Evolutionary conservation across 23 red algal species (phyloP).

Genomic region (Gracilariopsis chorda): DNA sequence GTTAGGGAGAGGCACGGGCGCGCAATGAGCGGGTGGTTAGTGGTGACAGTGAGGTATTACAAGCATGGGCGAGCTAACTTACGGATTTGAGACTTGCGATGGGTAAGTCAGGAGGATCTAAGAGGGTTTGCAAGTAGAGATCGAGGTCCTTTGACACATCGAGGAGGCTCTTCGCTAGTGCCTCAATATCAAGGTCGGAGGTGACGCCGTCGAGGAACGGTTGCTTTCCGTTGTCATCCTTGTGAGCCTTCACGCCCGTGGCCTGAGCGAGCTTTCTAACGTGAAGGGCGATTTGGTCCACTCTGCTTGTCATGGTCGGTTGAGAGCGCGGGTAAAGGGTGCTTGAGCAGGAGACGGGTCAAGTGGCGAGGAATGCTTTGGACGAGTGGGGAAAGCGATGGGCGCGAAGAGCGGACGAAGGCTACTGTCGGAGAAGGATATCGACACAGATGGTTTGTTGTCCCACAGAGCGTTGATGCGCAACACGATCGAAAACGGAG

Average conservation of each 20-base stretch:
- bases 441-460: too few species aligned
- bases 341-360: too few species aligned
- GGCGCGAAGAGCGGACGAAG: too few species aligned
- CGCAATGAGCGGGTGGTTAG: neutral
- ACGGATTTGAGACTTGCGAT: conserved; percentile 42
- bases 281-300: conserved; percentile 54
- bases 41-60: neutral
- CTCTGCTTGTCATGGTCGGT: conserved; percentile 25
- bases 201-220: conserved; percentile 26
- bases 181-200: conserved; percentile 66
- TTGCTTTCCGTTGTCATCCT: conserved; percentile 7
- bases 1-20: neutral
- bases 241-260: conserved; percentile 19
- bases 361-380: too few species aligned
- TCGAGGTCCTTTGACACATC: conserved; percentile 66
- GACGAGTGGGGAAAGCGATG: too few species aligned
- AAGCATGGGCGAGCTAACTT: neutral
- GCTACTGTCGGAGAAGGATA: too few species aligned
- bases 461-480: too few species aligned
- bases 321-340: too few species aligned
- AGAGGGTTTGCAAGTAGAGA: conserved; percentile 27
- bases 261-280: conserved; percentile 55
- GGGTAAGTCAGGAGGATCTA: conserved; percentile 31
- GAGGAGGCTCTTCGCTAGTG: conserved; percentile 43
- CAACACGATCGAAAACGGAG: too few species aligned